These are phyloP conservation scores for Hippophae gyantsensis DNA, from an alignment of 306 rosid species.

Conservation along the genomic window DNA sequence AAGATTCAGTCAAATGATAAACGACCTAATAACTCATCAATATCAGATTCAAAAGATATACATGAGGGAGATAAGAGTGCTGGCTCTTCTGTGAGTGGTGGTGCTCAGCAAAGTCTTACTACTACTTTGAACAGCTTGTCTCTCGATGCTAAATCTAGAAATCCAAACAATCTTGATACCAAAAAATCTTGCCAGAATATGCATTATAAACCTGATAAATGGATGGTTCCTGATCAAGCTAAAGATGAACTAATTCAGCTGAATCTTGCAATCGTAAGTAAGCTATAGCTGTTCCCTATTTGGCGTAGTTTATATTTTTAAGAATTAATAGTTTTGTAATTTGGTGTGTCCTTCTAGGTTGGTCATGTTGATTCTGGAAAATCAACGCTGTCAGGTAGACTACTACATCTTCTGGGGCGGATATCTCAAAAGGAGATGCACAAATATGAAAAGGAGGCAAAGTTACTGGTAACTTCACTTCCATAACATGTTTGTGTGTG, in stretches of 20 bases:
- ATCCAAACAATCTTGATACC: slow-evolving; percentile 32
- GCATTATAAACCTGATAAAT: slow-evolving; percentile 64
- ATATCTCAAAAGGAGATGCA: slow-evolving; percentile 90
- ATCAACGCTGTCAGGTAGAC: slow-evolving; percentile 91
- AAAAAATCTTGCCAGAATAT: slow-evolving; percentile 26
- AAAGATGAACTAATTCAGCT: slow-evolving; percentile 66
- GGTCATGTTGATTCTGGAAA: slow-evolving; percentile 99
- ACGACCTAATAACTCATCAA: slow-evolving; percentile 26
- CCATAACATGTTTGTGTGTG: slow-evolving; percentile 14
- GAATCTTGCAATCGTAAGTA: slow-evolving; percentile 83
- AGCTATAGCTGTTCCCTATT: slow-evolving; percentile 17
- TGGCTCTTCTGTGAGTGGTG: slow-evolving; percentile 35
- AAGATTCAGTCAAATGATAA: slow-evolving; percentile 34
- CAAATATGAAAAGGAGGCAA: slow-evolving; percentile 90
- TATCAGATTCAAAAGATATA: slow-evolving; percentile 31
- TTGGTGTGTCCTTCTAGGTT: slow-evolving; percentile 52
- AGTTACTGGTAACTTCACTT: slow-evolving; percentile 46
- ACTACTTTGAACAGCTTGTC: slow-evolving; percentile 29
- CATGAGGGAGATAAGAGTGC: slow-evolving; percentile 26
- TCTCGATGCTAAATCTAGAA: slow-evolving; percentile 43
- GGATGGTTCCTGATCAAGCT: slow-evolving; percentile 88
- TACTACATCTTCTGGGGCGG: slow-evolving; percentile 74
- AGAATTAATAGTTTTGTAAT: slow-evolving; percentile 11
- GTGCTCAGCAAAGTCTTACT: slow-evolving; percentile 36
- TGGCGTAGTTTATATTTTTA: slow-evolving; percentile 2